These are phyloP conservation scores for Talaromyces atroroseus DNA, from an alignment of 2,329 filamentous ascomycete species.

Conservation along the genomic window DNA sequence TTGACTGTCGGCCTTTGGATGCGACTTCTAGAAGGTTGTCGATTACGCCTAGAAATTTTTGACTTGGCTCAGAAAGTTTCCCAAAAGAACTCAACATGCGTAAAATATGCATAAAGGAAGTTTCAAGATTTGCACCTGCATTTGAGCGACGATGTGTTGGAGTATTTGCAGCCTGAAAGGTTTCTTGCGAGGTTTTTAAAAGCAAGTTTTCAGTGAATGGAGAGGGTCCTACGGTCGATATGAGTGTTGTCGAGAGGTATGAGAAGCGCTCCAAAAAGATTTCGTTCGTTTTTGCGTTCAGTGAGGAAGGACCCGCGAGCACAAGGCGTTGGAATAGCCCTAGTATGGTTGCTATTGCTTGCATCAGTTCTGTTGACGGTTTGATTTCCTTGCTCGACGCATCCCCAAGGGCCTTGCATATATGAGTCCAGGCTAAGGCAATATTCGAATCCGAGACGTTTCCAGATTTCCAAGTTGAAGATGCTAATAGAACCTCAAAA, in stretches of 20 bases:
- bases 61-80: conserved; percentile 16
- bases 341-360: conserved; percentile 68
- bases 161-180: conserved; percentile 44
- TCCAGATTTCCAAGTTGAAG: conserved; percentile 45
- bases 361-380: conserved; percentile 73
- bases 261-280: conserved; percentile 47
- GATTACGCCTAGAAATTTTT: conserved; percentile 26
- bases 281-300: conserved; percentile 25
- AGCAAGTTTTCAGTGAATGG: conserved; percentile 48
- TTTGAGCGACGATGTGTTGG: conserved; percentile 28
- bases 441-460: conserved; percentile 39
- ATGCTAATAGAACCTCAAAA: conserved; percentile 50
- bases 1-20: conserved; percentile 29
- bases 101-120: conserved; percentile 37
- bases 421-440: conserved; percentile 56
- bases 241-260: conserved; percentile 48
- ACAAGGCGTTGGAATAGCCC: conserved; percentile 66
- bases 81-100: conserved; percentile 26
- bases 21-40: conserved; percentile 27
- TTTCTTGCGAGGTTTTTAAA: conserved; percentile 50
- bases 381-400: conserved; percentile 80
- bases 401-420: conserved; percentile 56
- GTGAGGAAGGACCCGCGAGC: conserved; percentile 47
- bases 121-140: conserved; percentile 25
- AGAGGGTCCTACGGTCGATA: conserved; percentile 46